Evolutionary conservation across 78 protist species (phyloP), one percentile per base, ranked within the genome.

Genomic region (Anaeramoeba ignava): DNA sequence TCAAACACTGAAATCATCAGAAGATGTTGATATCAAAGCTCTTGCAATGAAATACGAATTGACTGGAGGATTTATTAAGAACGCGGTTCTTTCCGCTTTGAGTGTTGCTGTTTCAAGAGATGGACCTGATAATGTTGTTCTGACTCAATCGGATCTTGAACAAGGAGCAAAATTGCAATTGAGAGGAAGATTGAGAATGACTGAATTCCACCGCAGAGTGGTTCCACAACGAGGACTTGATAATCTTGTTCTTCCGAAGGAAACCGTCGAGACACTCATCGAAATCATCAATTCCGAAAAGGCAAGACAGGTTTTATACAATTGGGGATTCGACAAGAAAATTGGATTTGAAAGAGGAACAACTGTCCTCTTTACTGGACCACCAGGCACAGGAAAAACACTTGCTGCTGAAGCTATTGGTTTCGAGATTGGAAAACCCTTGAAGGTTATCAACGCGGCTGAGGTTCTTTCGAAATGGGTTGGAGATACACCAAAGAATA

Each of bases 41-140:
- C 67, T 91, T 1, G 90, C 92, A 39, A 42, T 78, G 42, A 67
- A 89, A 42, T 91, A 41, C 40, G 94, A 91, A 68, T 82, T 91
- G 3, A 3, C 91, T 12, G 94, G 94, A 1, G 94, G 94, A 12
- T 82, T 91, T 78, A 91, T 91, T 84, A 84, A 86, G 54, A 91
- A 91, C 83, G 90, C 92, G 12, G 31, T 88, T 41, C 78, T 91
- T 3, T 1, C 89, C 1, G 90, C 94, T 27, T 79, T 91, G 8
- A 67, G 87, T 33, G 0, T 54, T 33, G 91, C 94, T 1, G 92
- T 91, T 54, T 41, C 85, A 36, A 84, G 94, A 39, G 87, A 83
- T 2, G 41, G 80, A 2, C 23, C 2, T n/a, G 80, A 86, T 17
- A 17, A 78, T 1, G 38, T 23, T 2, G 40, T 39, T 38, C 79